phyloP scores from a whole-genome alignment of 768 basidiomycete genomes.

The Boletus rex-veris region DNA sequence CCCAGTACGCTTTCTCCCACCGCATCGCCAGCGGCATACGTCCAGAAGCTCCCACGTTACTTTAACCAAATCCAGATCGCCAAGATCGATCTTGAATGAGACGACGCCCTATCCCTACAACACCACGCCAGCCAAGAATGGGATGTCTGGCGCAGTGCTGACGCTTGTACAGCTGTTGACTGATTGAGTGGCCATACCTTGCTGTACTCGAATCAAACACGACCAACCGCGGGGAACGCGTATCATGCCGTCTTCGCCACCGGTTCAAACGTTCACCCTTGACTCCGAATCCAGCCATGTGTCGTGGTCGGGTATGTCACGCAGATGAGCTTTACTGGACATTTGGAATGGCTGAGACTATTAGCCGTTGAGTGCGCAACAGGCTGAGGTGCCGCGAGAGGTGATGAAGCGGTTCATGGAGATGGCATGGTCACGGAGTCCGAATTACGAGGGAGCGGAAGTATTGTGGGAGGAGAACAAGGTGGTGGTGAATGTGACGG shows the following conservation, averaged over 20 bases:
- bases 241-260: conserved; percentile 12
- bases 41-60: neutral
- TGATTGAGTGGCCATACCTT: conserved; percentile 9
- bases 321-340: conserved; percentile 20
- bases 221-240: conserved; percentile 9
- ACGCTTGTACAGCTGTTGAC: conserved; percentile 13
- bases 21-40: conserved; percentile 9
- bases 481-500: conserved; percentile 9
- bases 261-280: conserved; percentile 10
- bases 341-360: conserved; percentile 20
- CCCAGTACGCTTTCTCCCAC: conserved; percentile 12
- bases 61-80: conserved; percentile 10
- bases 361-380: conserved; percentile 10
- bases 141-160: conserved; percentile 14
- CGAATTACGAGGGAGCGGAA: conserved; percentile 5
- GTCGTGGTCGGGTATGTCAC: conserved; percentile 16
- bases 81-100: conserved; percentile 12
- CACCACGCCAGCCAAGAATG: conserved; percentile 1
- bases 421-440: conserved; percentile 17
- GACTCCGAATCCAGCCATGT: conserved; percentile 10
- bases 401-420: neutral
- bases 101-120: conserved; percentile 17
- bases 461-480: conserved; percentile 14
- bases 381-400: neutral
- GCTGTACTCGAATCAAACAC: conserved; percentile 15